Conservation (phyloP, 2,329 filamentous ascomycete genomes). For the Penicillium thymicola region DNA sequence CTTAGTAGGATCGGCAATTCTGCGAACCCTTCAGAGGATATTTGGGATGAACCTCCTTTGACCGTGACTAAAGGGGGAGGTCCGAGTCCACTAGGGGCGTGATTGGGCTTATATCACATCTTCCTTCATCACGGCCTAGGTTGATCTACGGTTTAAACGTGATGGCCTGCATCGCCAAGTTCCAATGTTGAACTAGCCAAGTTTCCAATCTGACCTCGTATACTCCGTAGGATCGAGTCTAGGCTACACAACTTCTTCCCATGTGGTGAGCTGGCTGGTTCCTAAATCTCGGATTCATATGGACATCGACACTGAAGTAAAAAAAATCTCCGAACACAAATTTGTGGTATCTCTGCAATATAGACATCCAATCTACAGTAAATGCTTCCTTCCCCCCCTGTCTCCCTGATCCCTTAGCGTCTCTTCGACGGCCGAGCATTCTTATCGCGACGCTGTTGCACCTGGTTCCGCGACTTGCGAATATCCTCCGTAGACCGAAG, state of each 20-base stretch:
- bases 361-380: constrained; percentile 14
- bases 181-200: neutral
- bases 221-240: neutral
- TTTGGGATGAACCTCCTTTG: neutral
- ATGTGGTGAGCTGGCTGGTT: constrained; percentile 5
- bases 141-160: constrained; percentile 5
- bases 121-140: neutral
- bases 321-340: neutral
- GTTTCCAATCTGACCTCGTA: constrained; percentile 1
- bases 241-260: constrained; percentile 1
- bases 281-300: constrained; percentile 2
- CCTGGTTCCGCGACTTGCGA: constrained; percentile 71
- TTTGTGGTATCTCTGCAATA: constrained; percentile 18
- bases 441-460: constrained; percentile 77
- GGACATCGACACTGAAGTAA: neutral
- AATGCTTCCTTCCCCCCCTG: neutral
- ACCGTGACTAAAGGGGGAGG: neutral
- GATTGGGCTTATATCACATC: constrained; percentile 9
- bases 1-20: neutral
- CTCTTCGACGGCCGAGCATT: constrained; percentile 73
- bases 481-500: constrained; percentile 81
- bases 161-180: constrained; percentile 6
- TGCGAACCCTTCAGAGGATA: neutral
- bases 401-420: constrained; percentile 25
- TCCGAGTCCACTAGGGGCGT: neutral